Evolutionary conservation across 257 asterid genomes (phyloP).

Genomic region (Solanum pinnatisectum): DNA sequence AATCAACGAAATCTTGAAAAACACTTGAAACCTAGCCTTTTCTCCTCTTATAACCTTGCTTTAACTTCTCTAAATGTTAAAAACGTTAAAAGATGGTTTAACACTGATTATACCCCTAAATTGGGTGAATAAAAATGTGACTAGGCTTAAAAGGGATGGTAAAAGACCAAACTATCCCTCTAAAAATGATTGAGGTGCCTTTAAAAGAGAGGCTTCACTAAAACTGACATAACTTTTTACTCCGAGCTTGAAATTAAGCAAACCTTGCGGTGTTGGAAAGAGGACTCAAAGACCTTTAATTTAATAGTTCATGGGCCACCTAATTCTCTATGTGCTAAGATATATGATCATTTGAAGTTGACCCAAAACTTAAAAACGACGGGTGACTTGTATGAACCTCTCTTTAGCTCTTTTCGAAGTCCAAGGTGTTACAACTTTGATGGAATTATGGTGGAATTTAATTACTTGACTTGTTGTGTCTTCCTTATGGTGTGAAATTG

Average conservation of each 20-base stretch:
- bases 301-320: background rate
- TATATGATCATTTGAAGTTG: too few relatives aligned
- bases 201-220: background rate
- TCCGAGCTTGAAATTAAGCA: background rate
- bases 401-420: too few relatives aligned
- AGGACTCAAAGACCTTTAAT: background rate
- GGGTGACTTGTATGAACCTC: too few relatives aligned
- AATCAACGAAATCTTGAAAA: too few relatives aligned
- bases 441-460: too few relatives aligned
- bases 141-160: background rate
- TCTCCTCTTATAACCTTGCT: background rate
- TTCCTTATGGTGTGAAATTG: too few relatives aligned
- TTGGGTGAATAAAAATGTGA: background rate
- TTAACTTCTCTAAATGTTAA: background rate
- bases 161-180: background rate
- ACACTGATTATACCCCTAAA: background rate
- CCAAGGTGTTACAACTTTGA: too few relatives aligned
- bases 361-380: background rate
- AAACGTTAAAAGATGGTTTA: too few relatives aligned
- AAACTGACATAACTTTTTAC: too few relatives aligned
- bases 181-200: background rate
- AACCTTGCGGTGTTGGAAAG: background rate
- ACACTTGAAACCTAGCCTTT: background rate
- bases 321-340: background rate
- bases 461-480: too few relatives aligned